These are phyloP conservation scores for Diatrype stigma DNA, from an alignment of 2,329 filamentous ascomycete species.

Conservation along the genomic window DNA sequence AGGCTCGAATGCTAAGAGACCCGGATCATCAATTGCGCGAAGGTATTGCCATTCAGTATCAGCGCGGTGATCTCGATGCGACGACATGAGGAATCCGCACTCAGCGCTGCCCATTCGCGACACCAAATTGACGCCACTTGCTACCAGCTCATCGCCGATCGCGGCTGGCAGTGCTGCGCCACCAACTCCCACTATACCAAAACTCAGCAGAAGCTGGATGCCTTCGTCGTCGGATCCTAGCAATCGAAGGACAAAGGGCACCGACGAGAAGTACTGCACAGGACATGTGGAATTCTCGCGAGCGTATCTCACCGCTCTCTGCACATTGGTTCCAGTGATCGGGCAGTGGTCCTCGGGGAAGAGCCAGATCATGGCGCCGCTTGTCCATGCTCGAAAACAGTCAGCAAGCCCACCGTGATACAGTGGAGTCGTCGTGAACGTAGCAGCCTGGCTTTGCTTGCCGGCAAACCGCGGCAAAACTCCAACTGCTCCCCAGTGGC, in stretches of 20 bases:
- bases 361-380: constrained; percentile 55
- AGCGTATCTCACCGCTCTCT: constrained; percentile 40
- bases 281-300: constrained; percentile 14
- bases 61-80: constrained; percentile 47
- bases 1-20: constrained; percentile 41
- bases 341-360: constrained; percentile 54
- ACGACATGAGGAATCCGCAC: constrained; percentile 62
- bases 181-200: constrained; percentile 61
- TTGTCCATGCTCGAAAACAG: constrained; percentile 58
- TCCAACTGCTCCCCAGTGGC: constrained; percentile 50
- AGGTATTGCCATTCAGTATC: constrained; percentile 62
- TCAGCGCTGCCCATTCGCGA: constrained; percentile 64
- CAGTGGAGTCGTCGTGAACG: constrained; percentile 62
- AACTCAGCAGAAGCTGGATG: constrained; percentile 38
- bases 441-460: constrained; percentile 34
- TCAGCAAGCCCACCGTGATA: constrained; percentile 65
- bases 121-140: constrained; percentile 48
- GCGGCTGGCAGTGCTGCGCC: constrained; percentile 53
- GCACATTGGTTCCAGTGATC: constrained; percentile 52
- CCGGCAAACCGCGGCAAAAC: constrained; percentile 46
- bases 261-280: constrained; percentile 57
- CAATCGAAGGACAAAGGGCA: constrained; percentile 55
- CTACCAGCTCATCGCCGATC: constrained; percentile 50
- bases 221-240: constrained; percentile 40
- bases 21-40: constrained; percentile 31